Evolutionary conservation across 2,329 filamentous ascomycete genomes (phyloP), one percentile per base, ranked within the genome.

Genomic region (Dothideomycetes sp.): DNA sequence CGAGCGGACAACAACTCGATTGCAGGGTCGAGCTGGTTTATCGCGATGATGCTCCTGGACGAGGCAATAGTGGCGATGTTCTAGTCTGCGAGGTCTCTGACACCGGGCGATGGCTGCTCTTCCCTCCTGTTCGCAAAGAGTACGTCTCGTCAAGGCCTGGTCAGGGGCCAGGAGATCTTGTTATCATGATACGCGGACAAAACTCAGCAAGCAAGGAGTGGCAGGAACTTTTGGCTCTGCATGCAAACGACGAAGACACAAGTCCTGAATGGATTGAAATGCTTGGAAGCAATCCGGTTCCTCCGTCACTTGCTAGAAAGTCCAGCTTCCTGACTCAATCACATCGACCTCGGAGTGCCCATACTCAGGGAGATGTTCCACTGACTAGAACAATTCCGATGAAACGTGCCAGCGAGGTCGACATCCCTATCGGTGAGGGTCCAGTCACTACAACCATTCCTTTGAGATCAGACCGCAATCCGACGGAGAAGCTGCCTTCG

Each of bases 31-130:
- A 98, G 58, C 59, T 98, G 20, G 72, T 96, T 11, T 74, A 89
- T 49, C 78, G 91, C 55, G 89, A 96, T 55, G 85, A 85, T 51
- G 70, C 78, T 17, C 69, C 73, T n/a, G 74, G 76, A 34, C 70
- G 74, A 24, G 74, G 74, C 3, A 75, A 81, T 47, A 68, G 74
- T 34, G 87, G 89, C 5, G 91, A 98, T 59, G 59, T 98, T n/a
- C 73, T 98, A 16, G 82, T 98, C 43, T 88, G 89, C 50, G 88
- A 96, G 60, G 78, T 87, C n/a, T 86, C 87, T 31, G 74, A 76
- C 38, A 72, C 74, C 5, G 78, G 82, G 11, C 76, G 78, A 39
- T 96, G 86, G 78, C 73, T 98, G 4, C 71, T 98, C 0, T 94
- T 98, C 54, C 83, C 88, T n/a, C 89, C 91, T 1, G 71, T 95